phyloP scores from a whole-genome alignment of 208 protist genomes.

The Acanthamoeba castellanii region DNA sequence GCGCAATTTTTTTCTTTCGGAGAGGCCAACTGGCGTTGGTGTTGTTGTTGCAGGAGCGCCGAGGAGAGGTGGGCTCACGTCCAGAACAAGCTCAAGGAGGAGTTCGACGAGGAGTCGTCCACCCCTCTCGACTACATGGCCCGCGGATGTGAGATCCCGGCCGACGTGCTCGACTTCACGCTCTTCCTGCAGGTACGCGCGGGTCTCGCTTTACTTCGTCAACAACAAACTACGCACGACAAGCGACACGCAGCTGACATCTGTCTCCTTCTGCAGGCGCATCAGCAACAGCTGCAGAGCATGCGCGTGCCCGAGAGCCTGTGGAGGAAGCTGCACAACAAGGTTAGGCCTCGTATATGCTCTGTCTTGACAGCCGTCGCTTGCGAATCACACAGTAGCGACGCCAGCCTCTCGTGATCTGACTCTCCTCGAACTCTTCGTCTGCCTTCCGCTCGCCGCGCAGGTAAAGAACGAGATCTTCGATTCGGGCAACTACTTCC shows the following conservation, averaged over 20 bases:
- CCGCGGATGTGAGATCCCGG: conserved; percentile 35
- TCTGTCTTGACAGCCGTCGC: too few relatives aligned
- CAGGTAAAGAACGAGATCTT: conserved; percentile 68
- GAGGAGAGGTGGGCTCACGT: conserved; percentile 19
- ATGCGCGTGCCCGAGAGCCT: conserved; percentile 67
- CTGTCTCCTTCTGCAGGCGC: not conserved
- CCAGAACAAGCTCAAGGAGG: conserved; percentile 35
- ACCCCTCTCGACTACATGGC: conserved; percentile 72
- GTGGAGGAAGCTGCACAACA: conserved; percentile 55
- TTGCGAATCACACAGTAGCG: too few relatives aligned
- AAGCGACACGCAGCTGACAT: not conserved
- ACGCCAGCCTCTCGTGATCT: not conserved
- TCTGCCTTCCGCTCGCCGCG: not conserved
- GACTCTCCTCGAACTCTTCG: not conserved
- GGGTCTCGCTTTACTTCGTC: too few relatives aligned
- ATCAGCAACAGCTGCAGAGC: conserved; percentile 54
- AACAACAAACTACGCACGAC: too few relatives aligned
- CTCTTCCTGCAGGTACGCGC: conserved; percentile 9
- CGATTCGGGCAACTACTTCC: conserved; percentile 70
- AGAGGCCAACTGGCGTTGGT: not conserved
- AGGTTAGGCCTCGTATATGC: not conserved
- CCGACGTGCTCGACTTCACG: conserved; percentile 57
- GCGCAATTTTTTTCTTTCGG: too few relatives aligned
- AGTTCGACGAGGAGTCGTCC: conserved; percentile 50
- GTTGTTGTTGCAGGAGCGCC: not conserved